These are phyloP conservation scores for Heritiera littoralis DNA, from an alignment of 345 rosid genomes.

Conservation along the genomic window DNA sequence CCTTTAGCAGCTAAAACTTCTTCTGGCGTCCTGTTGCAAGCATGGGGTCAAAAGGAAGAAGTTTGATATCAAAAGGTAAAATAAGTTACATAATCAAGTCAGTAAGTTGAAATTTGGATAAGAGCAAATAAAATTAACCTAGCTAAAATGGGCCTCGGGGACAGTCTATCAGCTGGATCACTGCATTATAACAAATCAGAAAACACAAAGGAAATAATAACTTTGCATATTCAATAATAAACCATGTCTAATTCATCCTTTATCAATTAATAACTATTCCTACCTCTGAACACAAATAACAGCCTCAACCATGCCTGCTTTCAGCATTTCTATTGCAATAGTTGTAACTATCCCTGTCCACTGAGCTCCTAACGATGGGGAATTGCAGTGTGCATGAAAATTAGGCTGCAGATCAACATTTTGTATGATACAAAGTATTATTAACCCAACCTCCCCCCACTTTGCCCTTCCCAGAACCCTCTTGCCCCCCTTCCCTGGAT, in stretches of 20 bases:
- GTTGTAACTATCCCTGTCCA: slow-evolving; percentile 98
- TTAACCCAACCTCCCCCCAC: neutral
- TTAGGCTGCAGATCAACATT: slow-evolving; percentile 15
- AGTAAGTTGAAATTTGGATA: slow-evolving; percentile 17
- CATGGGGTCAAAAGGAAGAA: neutral
- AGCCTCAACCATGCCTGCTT: slow-evolving; percentile 86
- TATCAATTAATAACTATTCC: slow-evolving; percentile 6
- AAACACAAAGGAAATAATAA: neutral
- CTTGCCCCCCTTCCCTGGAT: too few relatives aligned
- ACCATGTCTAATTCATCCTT: neutral
- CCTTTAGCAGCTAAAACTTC: slow-evolving; percentile 98
- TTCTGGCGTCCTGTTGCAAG: slow-evolving; percentile 70
- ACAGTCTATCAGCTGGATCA: slow-evolving; percentile 87
- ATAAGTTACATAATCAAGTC: slow-evolving; percentile 9
- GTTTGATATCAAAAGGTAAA: neutral
- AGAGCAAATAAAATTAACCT: slow-evolving; percentile 48
- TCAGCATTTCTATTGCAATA: slow-evolving; percentile 92
- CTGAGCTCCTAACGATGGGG: slow-evolving; percentile 70
- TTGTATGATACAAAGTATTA: neutral
- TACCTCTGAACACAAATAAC: slow-evolving; percentile 97
- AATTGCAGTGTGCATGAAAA: slow-evolving; percentile 16
- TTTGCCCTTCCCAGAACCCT: neutral
- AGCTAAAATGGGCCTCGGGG: slow-evolving; percentile 90
- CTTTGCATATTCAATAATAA: neutral
- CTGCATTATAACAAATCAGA: slow-evolving; percentile 35